Percentiles rank a stretch among this genome's conserved stretches.
phyloP scores from a whole-genome alignment of 1,139 yeast species.

The Blastobotrys serpentis region DNA sequence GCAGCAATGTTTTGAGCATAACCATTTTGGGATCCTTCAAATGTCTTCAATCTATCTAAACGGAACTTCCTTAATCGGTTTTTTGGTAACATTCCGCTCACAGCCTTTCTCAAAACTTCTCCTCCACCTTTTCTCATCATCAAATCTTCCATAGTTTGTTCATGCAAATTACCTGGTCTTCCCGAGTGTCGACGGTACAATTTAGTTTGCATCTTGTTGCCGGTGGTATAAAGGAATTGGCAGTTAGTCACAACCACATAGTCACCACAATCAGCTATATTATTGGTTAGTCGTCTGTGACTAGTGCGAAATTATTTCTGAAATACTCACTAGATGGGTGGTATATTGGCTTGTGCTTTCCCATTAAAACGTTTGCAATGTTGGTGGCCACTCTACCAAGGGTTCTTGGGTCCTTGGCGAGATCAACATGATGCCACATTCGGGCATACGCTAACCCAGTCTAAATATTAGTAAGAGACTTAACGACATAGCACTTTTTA shows the following conservation, averaged over 20 bases:
- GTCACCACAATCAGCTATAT: slow-evolving; percentile 79
- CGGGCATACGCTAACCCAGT: slow-evolving; percentile 78
- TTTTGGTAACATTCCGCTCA: slow-evolving; percentile 94
- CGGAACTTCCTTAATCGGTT: slow-evolving; percentile 78
- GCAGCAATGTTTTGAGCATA: slow-evolving; percentile 80
- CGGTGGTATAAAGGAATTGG: slow-evolving; percentile 73
- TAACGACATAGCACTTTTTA: too few relatives aligned
- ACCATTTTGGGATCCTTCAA: slow-evolving; percentile 87
- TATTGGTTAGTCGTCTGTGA: neutral
- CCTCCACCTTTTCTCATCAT: slow-evolving; percentile 79
- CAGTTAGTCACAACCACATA: slow-evolving; percentile 96
- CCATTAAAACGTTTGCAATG: slow-evolving; percentile 84
- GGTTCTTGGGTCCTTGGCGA: slow-evolving; percentile 78
- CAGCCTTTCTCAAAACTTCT: slow-evolving; percentile 81
- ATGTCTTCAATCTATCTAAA: slow-evolving; percentile 78
- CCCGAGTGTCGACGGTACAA: slow-evolving; percentile 90
- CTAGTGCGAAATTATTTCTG: neutral
- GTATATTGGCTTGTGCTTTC: slow-evolving; percentile 92
- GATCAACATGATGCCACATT: slow-evolving; percentile 94
- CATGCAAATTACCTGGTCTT: slow-evolving; percentile 85
- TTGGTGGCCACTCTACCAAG: slow-evolving; percentile 89
- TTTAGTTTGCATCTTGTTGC: slow-evolving; percentile 78
- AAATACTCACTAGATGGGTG: slow-evolving; percentile 49
- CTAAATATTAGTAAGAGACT: slow-evolving; percentile 27
- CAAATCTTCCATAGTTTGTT: slow-evolving; percentile 77